Evolutionary conservation across 129 eudicot species (phyloP).

Genomic region (Flaveria bidentis): DNA sequence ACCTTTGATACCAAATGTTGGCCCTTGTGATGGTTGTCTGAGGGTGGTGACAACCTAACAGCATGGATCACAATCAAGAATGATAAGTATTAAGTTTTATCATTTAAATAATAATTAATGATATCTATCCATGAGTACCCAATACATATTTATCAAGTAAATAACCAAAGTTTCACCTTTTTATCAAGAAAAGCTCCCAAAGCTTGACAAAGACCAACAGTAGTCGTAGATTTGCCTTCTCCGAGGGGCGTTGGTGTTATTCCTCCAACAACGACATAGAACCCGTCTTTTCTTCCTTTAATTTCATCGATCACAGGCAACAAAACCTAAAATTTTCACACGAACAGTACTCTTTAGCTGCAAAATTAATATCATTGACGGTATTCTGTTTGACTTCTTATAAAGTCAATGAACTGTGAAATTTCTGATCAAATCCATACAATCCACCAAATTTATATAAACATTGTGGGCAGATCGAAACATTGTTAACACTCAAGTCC

Average conservation of each 20-base stretch:
- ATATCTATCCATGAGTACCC: neutral
- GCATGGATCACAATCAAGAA: conserved; percentile 18
- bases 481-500: neutral
- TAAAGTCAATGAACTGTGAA: neutral
- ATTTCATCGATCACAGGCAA: conserved; percentile 80
- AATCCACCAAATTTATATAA: neutral
- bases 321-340: conserved; percentile 56
- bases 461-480: neutral
- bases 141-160: neutral
- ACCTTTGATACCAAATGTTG: conserved; percentile 97
- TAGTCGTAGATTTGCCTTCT: conserved; percentile 98
- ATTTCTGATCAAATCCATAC: neutral
- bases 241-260: conserved; percentile 99
- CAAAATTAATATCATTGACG: neutral
- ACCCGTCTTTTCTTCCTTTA: conserved; percentile 74
- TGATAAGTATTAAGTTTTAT: neutral
- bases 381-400: neutral
- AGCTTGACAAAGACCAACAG: conserved; percentile 99
- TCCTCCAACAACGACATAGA: conserved; percentile 98
- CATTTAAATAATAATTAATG: neutral
- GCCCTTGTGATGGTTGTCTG: conserved; percentile 99
- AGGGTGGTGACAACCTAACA: conserved; percentile 87
- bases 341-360: neutral
- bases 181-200: conserved; percentile 94
- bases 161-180: conserved; percentile 51